A percentile compares a stretch with the other conserved stretches of the same genome.
phyloP scores from a whole-genome alignment of 768 basidiomycete genomes.

The Boletus bicolor region DNA sequence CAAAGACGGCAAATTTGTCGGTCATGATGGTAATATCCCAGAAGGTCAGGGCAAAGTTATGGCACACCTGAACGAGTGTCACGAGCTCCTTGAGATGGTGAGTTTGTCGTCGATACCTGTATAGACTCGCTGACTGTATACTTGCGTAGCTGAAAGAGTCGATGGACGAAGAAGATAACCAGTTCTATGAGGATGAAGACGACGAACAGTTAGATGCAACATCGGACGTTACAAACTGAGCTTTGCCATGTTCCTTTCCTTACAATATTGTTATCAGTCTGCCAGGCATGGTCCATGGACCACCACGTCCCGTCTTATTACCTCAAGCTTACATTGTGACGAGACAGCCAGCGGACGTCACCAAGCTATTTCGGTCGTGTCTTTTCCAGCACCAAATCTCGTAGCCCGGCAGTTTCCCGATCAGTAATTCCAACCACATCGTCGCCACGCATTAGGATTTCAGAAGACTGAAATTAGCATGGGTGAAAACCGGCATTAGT shows the following conservation, averaged over 20 bases:
- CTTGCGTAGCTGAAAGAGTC: constrained; percentile 62
- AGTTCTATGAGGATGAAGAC: constrained; percentile 52
- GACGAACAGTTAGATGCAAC: constrained; percentile 27
- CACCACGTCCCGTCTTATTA: neutral
- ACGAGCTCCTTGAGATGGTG: constrained; percentile 94
- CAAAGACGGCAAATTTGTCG: constrained; percentile 91
- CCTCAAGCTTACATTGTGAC: neutral
- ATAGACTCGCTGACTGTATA: neutral
- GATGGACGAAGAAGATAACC: constrained; percentile 69
- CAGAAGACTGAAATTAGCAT: neutral
- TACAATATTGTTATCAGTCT: neutral
- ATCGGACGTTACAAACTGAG: constrained; percentile 13
- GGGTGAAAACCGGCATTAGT: no score
- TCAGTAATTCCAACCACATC: neutral
- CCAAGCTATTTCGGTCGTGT: neutral
- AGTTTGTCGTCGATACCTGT: constrained; percentile 15
- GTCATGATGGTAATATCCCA: constrained; percentile 83
- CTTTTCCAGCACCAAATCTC: neutral
- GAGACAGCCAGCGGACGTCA: neutral
- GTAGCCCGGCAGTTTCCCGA: neutral
- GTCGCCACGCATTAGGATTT: neutral
- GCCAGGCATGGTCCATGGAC: neutral
- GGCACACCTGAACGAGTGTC: constrained; percentile 94
- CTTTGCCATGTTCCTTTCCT: neutral
- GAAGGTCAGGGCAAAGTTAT: constrained; percentile 97